Evolutionary conservation across 2,329 filamentous ascomycete genomes (phyloP), one percentile per base, ranked within the genome.

Genomic region (Penicillium olsonii): DNA sequence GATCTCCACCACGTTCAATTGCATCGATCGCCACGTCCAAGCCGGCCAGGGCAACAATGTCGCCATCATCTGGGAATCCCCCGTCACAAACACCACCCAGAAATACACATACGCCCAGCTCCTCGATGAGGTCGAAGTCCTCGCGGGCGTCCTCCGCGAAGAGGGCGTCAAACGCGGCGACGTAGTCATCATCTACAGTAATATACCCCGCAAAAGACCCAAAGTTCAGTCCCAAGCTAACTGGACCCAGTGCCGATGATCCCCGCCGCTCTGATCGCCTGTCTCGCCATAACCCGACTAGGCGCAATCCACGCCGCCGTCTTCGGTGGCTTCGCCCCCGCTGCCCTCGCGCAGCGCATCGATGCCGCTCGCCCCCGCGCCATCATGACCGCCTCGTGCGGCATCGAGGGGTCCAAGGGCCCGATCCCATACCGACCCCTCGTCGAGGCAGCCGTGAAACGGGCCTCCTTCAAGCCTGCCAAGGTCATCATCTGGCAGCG

Each of bases 1-100:
- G 74, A 88, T 97, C 60, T 94, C 88, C 33, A 96, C 90, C 0
- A 90, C 88, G 59, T 95, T 90, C 76, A 97, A 96, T 68, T 95
- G 90, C 67, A 76, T 96, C 12, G 91, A 96, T 70, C 81, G 92
- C 12, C 92, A 96, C 71, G 90, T 96, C n/a, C 74, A 82, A 29
- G 83, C 82, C 5, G 90, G 92, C n/a, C 78, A 85, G 57, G 91
- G 91, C 12, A 79, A 87, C 38, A 75, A 80, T 42, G 78, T 85
- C 0, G 92, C 92, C 18, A 87, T 97, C 50, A 83, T 88, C 61
- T 96, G 88, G 79, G 92, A 96, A 68, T 92, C 87, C 57, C 90
- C 92, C 2, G 91, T 96, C 9, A 90, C 89, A 1, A 78, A 79
- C 2, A 79, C 78, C 8, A 90, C 91, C 68, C 80, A 86, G 69